phyloP scores from a whole-genome alignment of 495 filamentous ascomycete species.

The Pyronema domesticum region DNA sequence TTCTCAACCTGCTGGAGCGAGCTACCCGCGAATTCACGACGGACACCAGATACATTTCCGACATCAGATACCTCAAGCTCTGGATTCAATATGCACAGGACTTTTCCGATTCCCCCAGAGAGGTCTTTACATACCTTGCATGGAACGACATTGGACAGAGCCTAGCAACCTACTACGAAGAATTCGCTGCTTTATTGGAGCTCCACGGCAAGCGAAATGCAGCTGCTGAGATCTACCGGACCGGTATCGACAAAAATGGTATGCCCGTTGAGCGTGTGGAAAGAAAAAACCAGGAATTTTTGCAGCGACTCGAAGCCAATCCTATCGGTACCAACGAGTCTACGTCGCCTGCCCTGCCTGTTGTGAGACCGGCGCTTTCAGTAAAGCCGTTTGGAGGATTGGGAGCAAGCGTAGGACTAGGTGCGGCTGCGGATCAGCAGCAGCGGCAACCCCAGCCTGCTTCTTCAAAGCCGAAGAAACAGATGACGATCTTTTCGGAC shows the following conservation, averaged over 20 bases:
- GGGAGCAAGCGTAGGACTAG: conserved; percentile 3
- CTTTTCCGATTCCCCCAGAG: conserved; percentile 79
- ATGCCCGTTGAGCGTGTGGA: conserved; percentile 61
- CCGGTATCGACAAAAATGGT: conserved; percentile 77
- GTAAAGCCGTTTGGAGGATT: conserved; percentile 37
- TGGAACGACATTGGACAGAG: conserved; percentile 75
- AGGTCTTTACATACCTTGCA: conserved; percentile 78
- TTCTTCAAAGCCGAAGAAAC: conserved; percentile 41
- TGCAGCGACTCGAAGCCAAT: conserved; percentile 49
- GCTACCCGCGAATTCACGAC: conserved; percentile 80
- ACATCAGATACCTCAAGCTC: conserved; percentile 76
- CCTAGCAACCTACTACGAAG: conserved; percentile 90
- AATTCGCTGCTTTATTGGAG: conserved; percentile 87
- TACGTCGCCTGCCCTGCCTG: conserved; percentile 68
- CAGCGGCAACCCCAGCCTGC: conserved; percentile 41
- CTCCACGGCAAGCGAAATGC: conserved; percentile 69
- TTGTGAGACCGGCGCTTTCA: conserved; percentile 65
- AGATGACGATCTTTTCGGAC: conserved; percentile 85
- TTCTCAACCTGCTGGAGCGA: conserved; percentile 76
- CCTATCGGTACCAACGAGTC: conserved; percentile 45
- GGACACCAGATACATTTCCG: conserved; percentile 75
- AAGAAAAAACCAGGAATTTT: conserved; percentile 81
- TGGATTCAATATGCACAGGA: conserved; percentile 89
- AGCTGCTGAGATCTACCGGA: conserved; percentile 78
- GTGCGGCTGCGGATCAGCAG: conserved; percentile 36